Evolutionary conservation across 805 yeast genomes (phyloP).

Genomic region (Candida khao-thaluensis): DNA sequence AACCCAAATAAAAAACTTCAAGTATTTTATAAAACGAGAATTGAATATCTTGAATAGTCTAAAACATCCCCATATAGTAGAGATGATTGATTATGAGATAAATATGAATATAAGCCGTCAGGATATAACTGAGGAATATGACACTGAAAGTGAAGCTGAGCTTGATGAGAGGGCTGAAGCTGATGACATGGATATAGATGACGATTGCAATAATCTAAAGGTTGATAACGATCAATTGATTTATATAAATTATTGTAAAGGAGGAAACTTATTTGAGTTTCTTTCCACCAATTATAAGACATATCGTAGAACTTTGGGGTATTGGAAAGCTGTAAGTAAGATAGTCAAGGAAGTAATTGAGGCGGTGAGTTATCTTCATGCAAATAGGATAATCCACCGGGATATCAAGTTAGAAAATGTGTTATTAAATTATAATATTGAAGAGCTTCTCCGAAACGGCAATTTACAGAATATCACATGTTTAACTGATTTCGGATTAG

Average conservation of each 20-base stretch:
- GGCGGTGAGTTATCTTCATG: slow-evolving; percentile 74
- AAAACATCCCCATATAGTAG: slow-evolving; percentile 69
- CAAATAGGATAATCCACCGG: slow-evolving; percentile 71
- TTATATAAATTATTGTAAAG: slow-evolving; percentile 73
- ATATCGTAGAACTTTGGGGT: slow-evolving; percentile 36
- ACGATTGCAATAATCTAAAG: slow-evolving; percentile 16
- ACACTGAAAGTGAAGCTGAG: slow-evolving; percentile 20
- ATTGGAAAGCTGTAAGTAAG: slow-evolving; percentile 52
- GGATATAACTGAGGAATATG: slow-evolving; percentile 21
- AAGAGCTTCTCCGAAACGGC: slow-evolving; percentile 21
- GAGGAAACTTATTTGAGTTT: slow-evolving; percentile 81
- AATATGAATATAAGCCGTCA: slow-evolving; percentile 23
- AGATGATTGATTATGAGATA: slow-evolving; percentile 52
- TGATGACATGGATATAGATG: slow-evolving; percentile 6
- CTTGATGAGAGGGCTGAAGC: neutral
- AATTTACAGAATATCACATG: slow-evolving; percentile 30
- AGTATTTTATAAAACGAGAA: slow-evolving; percentile 56
- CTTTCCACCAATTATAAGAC: slow-evolving; percentile 32
- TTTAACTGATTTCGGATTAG: slow-evolving; percentile 88
- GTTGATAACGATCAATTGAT: slow-evolving; percentile 40
- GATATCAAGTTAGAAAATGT: slow-evolving; percentile 90
- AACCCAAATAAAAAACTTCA: slow-evolving; percentile 28
- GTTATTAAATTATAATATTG: slow-evolving; percentile 39
- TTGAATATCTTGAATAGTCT: slow-evolving; percentile 54
- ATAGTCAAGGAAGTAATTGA: slow-evolving; percentile 67